Evolutionary conservation across 495 filamentous ascomycete species (phyloP), one percentile per base, ranked within the genome.

Genomic region (Podospora pseudoanserina): DNA sequence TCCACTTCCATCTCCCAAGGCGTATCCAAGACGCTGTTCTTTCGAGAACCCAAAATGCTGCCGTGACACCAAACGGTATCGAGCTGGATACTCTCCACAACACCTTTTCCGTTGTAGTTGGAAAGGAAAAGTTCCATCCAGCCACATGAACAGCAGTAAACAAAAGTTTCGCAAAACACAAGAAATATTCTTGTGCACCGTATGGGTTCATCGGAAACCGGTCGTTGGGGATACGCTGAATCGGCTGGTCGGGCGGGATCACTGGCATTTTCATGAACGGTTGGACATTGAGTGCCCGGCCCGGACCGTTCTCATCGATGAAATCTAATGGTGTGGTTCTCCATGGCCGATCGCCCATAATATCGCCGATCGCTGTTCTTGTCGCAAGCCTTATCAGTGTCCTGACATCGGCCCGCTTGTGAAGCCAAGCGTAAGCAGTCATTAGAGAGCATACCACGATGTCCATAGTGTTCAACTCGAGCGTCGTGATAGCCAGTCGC

Each of bases 41-140:
- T 62, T 70, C 68, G 44, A 66, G 63, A 19, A 68, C 23, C 70
- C 70, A 72, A 44, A 70, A 72, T 13, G 56, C 65, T 7, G 60
- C 65, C 1, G 69, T 73, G 13, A 65, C 58, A 2, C 53, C 65
- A 59, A 68, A 64, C 4, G 68, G 19, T 3, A 66, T 32, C 53
- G 66, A 53, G 59, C 71, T 70, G 3, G 68, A 56, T 2, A 49
- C 63, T 9, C 65, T 63, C 80, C 78, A 81, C 7, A 79, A 53
- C 0, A 80, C 53, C 15, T 67, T 66, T 54, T 83, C 80, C 9
- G 61, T 39, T 15, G 49, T 23, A 3, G 77, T 79, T 0, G 78
- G 80, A 58, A 83, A 81, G 15, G 68, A 62, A 59, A 81, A 79
- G 59, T 80, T 74, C 78, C 81, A 82, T 5, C 69, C 78, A 4